A percentile compares a stretch with the other conserved stretches of the same genome.
phyloP scores from a whole-genome alignment of 352 stramenopile genomes.

The Sclerospora graminicola region DNA sequence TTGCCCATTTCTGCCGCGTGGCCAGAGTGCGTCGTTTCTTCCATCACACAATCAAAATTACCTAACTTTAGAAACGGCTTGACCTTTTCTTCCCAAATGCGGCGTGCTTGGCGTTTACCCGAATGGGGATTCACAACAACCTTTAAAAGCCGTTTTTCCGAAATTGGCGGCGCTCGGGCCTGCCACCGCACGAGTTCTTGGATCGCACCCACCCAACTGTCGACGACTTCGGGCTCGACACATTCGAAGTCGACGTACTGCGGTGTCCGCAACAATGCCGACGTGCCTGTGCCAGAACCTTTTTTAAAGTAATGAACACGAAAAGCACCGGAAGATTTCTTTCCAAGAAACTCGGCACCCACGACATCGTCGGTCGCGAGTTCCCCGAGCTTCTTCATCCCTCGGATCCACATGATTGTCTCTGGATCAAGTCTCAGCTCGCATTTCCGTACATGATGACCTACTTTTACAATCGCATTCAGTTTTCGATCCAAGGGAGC shows the following conservation, averaged over 20 bases:
- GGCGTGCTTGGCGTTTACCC: conserved; percentile 44
- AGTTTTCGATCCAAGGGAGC: conserved; percentile 54
- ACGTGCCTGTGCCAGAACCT: conserved; percentile 40
- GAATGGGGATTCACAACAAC: conserved; percentile 79
- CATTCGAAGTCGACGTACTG: conserved; percentile 39
- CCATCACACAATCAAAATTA: conserved; percentile 65
- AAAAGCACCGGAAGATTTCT: conserved; percentile 32
- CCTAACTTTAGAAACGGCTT: conserved; percentile 71
- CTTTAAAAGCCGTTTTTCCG: conserved; percentile 65
- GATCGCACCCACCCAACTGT: conserved; percentile 52
- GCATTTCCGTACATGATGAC: conserved; percentile 35
- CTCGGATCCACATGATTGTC: conserved; percentile 44
- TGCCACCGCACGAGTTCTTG: conserved; percentile 80
- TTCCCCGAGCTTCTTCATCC: conserved; percentile 32
- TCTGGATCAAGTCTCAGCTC: conserved; percentile 57
- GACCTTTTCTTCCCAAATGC: conserved; percentile 63
- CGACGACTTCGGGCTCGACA: conserved; percentile 27
- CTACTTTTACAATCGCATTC: conserved; percentile 26
- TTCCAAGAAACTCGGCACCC: conserved; percentile 31
- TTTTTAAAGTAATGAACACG: conserved; percentile 75
- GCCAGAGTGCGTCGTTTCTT: conserved; percentile 63
- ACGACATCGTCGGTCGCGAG: conserved; percentile 73
- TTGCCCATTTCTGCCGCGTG: conserved; percentile 72
- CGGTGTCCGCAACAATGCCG: conserved; percentile 46
- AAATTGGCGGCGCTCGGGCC: conserved; percentile 50